Conservation (phyloP, 345 rosid genomes). For the Turritis glabra region DNA sequence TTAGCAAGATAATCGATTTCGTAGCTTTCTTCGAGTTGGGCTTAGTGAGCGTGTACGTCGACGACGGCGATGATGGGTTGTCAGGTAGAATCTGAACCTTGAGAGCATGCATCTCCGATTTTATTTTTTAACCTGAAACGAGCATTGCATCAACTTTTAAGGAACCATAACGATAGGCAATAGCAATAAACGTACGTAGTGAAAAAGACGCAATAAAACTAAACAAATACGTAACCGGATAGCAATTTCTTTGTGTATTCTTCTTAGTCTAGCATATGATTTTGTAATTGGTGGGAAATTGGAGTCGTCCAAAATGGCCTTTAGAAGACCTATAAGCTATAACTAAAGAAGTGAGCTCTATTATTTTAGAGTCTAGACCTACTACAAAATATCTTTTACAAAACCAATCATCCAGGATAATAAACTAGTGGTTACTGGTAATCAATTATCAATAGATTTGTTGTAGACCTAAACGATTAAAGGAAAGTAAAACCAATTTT, state of each 20-base stretch:
- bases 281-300: neutral
- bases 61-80: conserved; percentile 37
- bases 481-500: neutral
- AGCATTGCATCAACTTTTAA: conserved; percentile 61
- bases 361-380: neutral
- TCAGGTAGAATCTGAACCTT: conserved; percentile 41
- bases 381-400: neutral
- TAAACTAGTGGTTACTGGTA: neutral
- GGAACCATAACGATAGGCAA: neutral
- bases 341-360: too few species aligned
- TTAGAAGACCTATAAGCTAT: neutral
- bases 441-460: neutral
- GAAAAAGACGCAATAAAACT: neutral
- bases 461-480: neutral
- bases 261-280: neutral
- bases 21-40: conserved; percentile 22
- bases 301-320: neutral
- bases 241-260: neutral
- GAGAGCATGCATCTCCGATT: conserved; percentile 52
- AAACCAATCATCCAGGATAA: neutral
- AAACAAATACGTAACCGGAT: neutral
- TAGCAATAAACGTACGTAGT: neutral
- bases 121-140: conserved; percentile 39
- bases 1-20: conserved; percentile 33
- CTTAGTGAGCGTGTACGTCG: conserved; percentile 44